Conservation (phyloP, 257 asterid genomes). For the Plectranthus barbatus region DNA sequence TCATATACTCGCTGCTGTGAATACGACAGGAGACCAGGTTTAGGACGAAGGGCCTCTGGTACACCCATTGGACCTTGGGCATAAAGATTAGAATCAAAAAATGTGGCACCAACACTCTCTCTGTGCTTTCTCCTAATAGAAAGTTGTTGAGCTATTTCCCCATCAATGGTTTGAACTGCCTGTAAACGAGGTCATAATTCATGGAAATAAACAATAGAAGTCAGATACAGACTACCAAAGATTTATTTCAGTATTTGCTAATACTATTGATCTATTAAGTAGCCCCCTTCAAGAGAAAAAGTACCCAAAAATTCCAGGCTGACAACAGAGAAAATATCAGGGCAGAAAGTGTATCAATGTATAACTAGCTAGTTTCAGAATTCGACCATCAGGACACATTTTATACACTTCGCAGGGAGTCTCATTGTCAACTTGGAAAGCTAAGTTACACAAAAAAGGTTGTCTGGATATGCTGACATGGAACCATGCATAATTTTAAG, state of each 20-base stretch:
- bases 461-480: neutral
- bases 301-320: neutral
- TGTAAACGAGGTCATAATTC: slow-evolving; percentile 20
- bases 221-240: neutral
- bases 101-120: slow-evolving; percentile 65
- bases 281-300: neutral
- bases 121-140: slow-evolving; percentile 69
- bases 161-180: slow-evolving; percentile 95
- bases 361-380: neutral
- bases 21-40: slow-evolving; percentile 83
- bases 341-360: neutral
- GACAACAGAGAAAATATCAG: neutral
- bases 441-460: neutral
- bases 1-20: slow-evolving; percentile 96
- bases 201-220: neutral
- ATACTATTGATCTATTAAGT: neutral
- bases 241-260: neutral
- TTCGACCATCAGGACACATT: neutral
- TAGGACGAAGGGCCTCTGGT: slow-evolving; percentile 96
- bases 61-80: slow-evolving; percentile 69
- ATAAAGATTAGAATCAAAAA: slow-evolving; percentile 59
- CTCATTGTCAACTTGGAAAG: neutral
- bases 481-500: neutral
- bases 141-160: slow-evolving; percentile 77
- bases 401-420: neutral